A percentile compares a stretch with the other conserved stretches of the same genome.
These are phyloP conservation scores for Cercospora citrullina DNA, from an alignment of 2,329 filamentous ascomycete species.

Conservation along the genomic window DNA sequence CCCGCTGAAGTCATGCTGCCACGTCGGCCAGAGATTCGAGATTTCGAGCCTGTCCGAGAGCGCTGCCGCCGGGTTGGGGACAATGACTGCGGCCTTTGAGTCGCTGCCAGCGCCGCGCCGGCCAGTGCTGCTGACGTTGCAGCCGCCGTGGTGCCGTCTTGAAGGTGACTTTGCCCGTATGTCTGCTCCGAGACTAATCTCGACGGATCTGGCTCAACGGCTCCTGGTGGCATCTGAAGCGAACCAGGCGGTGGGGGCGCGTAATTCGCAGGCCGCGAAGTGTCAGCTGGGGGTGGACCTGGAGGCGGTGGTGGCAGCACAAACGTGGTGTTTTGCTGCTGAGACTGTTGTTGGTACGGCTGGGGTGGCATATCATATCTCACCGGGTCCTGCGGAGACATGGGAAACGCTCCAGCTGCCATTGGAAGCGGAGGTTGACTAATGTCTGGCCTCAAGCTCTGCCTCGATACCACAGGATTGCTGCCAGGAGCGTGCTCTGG, in stretches of 20 bases:
- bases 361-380: constrained; percentile 7
- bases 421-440: constrained; percentile 39
- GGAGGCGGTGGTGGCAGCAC: constrained; percentile 37
- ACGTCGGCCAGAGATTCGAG: constrained; percentile 24
- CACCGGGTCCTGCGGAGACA: constrained; percentile 9
- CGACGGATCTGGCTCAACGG: constrained; percentile 42
- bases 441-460: constrained; percentile 35
- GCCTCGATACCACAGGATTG: constrained; percentile 47
- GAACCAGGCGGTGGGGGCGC: constrained; percentile 31
- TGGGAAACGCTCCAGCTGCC: constrained; percentile 33
- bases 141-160: constrained; percentile 19
- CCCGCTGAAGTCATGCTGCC: constrained; percentile 28
- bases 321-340: constrained; percentile 20
- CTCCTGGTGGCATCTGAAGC: constrained; percentile 43
- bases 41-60: constrained; percentile 17
- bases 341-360: constrained; percentile 22
- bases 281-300: constrained; percentile 37
- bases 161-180: constrained; percentile 22
- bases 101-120: constrained; percentile 31
- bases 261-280: constrained; percentile 26
- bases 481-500: constrained; percentile 45
- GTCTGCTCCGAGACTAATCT: constrained; percentile 37
- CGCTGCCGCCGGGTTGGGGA: constrained; percentile 31
- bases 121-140: constrained; percentile 25
- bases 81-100: constrained; percentile 30